Evolutionary conservation across 2,329 filamentous ascomycete genomes (phyloP), one percentile per base, ranked within the genome.

Genomic region (Colletotrichum godetiae): DNA sequence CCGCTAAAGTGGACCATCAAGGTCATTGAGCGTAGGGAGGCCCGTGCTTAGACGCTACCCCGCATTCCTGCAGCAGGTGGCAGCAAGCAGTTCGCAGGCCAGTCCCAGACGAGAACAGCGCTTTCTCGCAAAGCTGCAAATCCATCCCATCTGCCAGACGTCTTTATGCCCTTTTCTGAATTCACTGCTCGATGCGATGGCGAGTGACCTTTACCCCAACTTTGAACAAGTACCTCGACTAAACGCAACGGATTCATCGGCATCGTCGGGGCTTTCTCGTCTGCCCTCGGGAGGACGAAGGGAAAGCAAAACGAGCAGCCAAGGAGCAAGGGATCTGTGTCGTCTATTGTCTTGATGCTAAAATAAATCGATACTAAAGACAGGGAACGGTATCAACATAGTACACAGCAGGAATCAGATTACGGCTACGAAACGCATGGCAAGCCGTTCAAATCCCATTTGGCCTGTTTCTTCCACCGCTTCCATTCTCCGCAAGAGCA

Each of bases 211-310:
- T 24, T 70, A 67, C 62, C 55, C 68, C 62, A 67, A 46, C 68
- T 35, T 29, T 57, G 33, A 49, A 49, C 53, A 56, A 65, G 33
- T 58, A 57, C 42, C 42, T 55, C 22, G 62, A n/a, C 37, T 58
- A 57, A 49, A 10, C 22, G 19, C 42, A 22, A 61, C 68, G 63
- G 63, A 56, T 62, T 60, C 46, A 27, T 73, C 70, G 70, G 67
- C 67, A 72, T 64, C 55, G 27, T 69, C 70, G 66, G 70, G 66
- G 59, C 59, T 69, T 72, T 69, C 70, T 69, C 70, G 65, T 72
- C 35, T 59, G 58, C 13, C n/a, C 31, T 72, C 69, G 69, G 59
- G 58, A 42, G 55, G 60, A 66, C 67, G 37, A 52, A 64, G 59
- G 46, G 29, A 42, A 13, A 29, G 37, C 22, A 12, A 31, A 31